Percentiles rank a stretch among this genome's conserved stretches.
phyloP scores from a whole-genome alignment of 1,284 basidiomycete species.

The Flammula alnicola region DNA sequence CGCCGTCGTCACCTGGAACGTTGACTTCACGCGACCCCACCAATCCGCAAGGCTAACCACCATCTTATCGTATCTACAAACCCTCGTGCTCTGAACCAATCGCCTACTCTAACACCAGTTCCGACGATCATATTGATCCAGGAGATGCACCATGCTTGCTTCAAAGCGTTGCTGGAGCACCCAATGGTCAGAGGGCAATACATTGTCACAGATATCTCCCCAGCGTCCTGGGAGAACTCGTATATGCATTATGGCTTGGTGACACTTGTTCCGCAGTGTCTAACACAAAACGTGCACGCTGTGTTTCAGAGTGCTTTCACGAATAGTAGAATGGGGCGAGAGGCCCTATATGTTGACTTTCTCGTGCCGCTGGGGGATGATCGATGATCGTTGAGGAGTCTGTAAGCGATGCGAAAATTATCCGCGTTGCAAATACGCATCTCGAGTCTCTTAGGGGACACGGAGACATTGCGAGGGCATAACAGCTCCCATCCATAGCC shows the following conservation, averaged over 20 bases:
- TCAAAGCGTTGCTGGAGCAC: constrained; percentile 13
- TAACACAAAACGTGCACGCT: not conserved
- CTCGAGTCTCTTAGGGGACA: constrained; percentile 18
- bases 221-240: constrained; percentile 9
- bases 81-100: not conserved
- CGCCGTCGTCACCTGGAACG: constrained; percentile 20
- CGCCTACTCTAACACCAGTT: not conserved
- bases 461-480: constrained; percentile 9
- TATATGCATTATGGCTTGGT: constrained; percentile 12
- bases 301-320: constrained; percentile 17
- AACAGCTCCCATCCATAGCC: constrained; percentile 14
- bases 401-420: not conserved
- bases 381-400: too few species aligned
- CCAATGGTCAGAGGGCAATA: constrained; percentile 14
- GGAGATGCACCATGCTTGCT: constrained; percentile 11
- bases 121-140: constrained; percentile 18
- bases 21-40: constrained; percentile 14
- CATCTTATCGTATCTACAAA: constrained; percentile 12
- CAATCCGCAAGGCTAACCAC: constrained; percentile 8
- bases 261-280: constrained; percentile 10
- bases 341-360: constrained; percentile 20
- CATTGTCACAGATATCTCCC: constrained; percentile 13
- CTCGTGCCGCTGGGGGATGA: too few species aligned
- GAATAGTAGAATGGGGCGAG: constrained; percentile 15
- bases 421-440: constrained; percentile 20